Evolutionary conservation across 2,329 filamentous ascomycete species (phyloP).

Genomic region (Microsporum ferrugineum): DNA sequence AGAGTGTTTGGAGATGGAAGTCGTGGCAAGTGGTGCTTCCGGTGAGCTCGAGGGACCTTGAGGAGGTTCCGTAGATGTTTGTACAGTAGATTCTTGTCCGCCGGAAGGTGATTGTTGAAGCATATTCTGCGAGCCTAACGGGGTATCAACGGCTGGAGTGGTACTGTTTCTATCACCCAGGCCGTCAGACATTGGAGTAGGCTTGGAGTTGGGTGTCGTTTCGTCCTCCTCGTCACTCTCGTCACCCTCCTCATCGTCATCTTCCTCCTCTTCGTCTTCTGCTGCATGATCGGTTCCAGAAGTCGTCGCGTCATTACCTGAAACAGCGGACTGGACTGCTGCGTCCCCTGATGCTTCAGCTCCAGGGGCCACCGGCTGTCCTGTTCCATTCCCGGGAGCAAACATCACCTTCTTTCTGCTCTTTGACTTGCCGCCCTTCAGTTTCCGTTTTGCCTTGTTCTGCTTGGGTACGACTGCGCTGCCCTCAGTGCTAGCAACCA

Average conservation of each 20-base stretch:
- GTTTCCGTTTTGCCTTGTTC: slow-evolving; percentile 64
- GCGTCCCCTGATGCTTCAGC: slow-evolving; percentile 23
- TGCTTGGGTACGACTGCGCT: slow-evolving; percentile 38
- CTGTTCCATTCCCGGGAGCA: slow-evolving; percentile 33
- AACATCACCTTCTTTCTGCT: slow-evolving; percentile 58
- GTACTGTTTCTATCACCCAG: neutral
- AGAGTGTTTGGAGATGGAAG: neutral
- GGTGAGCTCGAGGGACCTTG: neutral
- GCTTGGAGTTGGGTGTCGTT: slow-evolving; percentile 36
- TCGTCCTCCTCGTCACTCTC: slow-evolving; percentile 43
- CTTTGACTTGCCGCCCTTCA: slow-evolving; percentile 63
- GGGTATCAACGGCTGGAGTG: neutral
- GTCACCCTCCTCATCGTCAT: slow-evolving; percentile 39
- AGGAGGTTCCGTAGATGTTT: neutral
- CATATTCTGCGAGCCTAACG: neutral
- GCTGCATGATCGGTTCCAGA: slow-evolving; percentile 32
- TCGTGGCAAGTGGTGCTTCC: neutral
- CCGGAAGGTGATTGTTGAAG: neutral
- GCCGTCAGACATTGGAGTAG: slow-evolving; percentile 22
- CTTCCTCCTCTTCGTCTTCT: slow-evolving; percentile 38
- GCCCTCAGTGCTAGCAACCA: slow-evolving; percentile 41
- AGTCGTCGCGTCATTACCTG: slow-evolving; percentile 25
- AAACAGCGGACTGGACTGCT: slow-evolving; percentile 14
- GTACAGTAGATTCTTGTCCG: neutral
- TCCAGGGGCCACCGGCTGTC: slow-evolving; percentile 30